Percentiles rank a stretch among this genome's conserved stretches.
These are phyloP conservation scores for Phallus indusiatus DNA, from an alignment of 768 basidiomycete genomes.

Conservation along the genomic window DNA sequence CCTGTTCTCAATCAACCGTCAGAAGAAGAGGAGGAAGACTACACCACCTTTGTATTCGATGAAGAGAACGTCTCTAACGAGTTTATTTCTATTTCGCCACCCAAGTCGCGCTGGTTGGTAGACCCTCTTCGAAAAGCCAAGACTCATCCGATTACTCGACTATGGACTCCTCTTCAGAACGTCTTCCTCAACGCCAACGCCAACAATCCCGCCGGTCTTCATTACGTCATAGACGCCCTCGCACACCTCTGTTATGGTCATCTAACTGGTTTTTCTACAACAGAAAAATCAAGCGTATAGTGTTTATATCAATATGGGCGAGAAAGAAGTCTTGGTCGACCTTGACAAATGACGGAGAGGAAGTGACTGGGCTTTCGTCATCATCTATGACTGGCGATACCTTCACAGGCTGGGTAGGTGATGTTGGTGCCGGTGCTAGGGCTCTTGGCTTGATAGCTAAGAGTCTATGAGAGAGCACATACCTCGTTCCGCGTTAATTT, in stretches of 20 bases:
- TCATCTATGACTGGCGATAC: slow-evolving; percentile 39
- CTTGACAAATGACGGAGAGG: slow-evolving; percentile 33
- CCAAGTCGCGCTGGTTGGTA: slow-evolving; percentile 26
- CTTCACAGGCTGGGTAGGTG: slow-evolving; percentile 76
- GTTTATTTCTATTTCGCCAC: slow-evolving; percentile 17
- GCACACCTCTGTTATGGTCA: slow-evolving; percentile 80
- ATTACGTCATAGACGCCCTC: slow-evolving; percentile 24
- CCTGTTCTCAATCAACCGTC: slow-evolving; percentile 26
- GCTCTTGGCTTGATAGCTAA: slow-evolving; percentile 49
- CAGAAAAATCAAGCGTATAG: slow-evolving; percentile 81
- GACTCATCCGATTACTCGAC: slow-evolving; percentile 24
- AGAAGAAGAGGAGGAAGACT: slow-evolving; percentile 42
- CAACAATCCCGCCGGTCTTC: background rate
- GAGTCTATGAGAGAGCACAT: background rate
- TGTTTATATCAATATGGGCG: slow-evolving; percentile 92
- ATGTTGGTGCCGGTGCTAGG: slow-evolving; percentile 69
- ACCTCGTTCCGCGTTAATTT: background rate
- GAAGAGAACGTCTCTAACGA: slow-evolving; percentile 63
- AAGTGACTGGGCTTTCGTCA: slow-evolving; percentile 26
- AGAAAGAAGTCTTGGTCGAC: slow-evolving; percentile 45
- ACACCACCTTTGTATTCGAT: slow-evolving; percentile 69
- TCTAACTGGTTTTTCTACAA: slow-evolving; percentile 97
- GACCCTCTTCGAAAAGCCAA: slow-evolving; percentile 22
- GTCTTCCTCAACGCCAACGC: background rate
- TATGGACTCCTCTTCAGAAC: background rate